Evolutionary conservation across 2,329 filamentous ascomycete species (phyloP), one percentile per base, ranked within the genome.

Genomic region (Cadophora luteo-olivacea): DNA sequence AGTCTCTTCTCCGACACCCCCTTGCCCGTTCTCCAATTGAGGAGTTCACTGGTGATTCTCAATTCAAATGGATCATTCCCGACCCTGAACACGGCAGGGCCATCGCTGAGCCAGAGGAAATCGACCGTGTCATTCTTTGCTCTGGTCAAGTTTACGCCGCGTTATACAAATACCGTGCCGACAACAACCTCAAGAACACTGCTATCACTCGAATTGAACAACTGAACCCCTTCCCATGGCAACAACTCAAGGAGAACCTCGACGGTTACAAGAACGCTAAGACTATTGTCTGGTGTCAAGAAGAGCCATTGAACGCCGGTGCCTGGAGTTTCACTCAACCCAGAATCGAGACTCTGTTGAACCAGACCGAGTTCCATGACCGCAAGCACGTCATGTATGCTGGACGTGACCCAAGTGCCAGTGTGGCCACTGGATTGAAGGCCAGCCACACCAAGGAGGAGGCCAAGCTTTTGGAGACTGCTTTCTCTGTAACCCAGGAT

Each of bases 151-250:
- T 98, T 68, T 99, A 94, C 82, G 90, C 91, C 62, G 91, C 94
- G 29, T 89, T 99, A 55, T 85, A 91, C 83, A 98, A 98, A 85
- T 89, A 97, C 87, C 94, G 96, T 76, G 89, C 92, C 75, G 87
- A 93, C 72, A 91, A 97, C 80, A 90, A 92, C 73, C 88, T 97
- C 79, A 93, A 94, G 81, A 91, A 97, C 79, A 92, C 95, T 24
- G 96, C 95, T 78, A 91, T 99, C 80, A 97, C 94, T 25, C 94
- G 96, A 79, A 89, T 99, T 74, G 96, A 99, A 85, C 96, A 99
- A 84, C 88, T 99, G 70, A 94, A 99, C 84, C 96, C 96, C 77
- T 99, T 99, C 92, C 96, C 96, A 63, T 99, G 96, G 95, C 90
- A 94, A 76, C 94, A 96, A 82, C 89, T 99, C 66, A 93, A 92